phyloP scores from a whole-genome alignment of 768 basidiomycete genomes.

The Mycena galericulata region DNA sequence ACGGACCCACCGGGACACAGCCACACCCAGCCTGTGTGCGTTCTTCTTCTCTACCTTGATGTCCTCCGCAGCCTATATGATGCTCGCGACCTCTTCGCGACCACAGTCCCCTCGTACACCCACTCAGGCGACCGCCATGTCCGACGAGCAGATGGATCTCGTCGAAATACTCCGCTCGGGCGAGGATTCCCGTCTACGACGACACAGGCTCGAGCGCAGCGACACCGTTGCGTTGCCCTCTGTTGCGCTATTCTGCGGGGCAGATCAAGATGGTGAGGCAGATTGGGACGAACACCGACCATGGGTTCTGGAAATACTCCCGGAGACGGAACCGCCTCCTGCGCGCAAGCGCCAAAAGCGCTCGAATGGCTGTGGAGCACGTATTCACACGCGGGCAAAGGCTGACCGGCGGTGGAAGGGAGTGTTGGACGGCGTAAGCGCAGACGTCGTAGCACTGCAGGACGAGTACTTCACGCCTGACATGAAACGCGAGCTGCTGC shows the following conservation, averaged over 20 bases:
- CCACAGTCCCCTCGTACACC: conserved; percentile 20
- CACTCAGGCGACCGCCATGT: conserved; percentile 17
- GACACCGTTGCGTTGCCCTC: not conserved
- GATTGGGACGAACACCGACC: conserved; percentile 31
- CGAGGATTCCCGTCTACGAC: conserved; percentile 31
- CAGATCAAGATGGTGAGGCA: conserved; percentile 17
- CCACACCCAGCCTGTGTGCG: not conserved
- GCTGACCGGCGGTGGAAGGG: conserved; percentile 28
- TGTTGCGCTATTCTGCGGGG: conserved; percentile 30
- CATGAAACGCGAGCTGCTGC: conserved; percentile 24
- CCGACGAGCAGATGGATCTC: conserved; percentile 24
- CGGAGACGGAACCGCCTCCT: conserved; percentile 17
- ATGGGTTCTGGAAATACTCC: conserved; percentile 26
- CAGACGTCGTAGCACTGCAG: conserved; percentile 10
- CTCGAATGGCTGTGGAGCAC: conserved; percentile 32
- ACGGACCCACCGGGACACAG: too few relatives aligned
- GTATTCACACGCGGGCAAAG: conserved; percentile 18
- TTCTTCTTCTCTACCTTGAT: not conserved
- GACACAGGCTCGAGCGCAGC: conserved; percentile 16
- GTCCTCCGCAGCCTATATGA: not conserved
- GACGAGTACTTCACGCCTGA: conserved; percentile 26
- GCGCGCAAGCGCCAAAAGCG: conserved; percentile 33
- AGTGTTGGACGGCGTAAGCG: conserved; percentile 20
- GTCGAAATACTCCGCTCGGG: conserved; percentile 33
- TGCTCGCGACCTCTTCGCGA: conserved; percentile 4